Percentiles rank a stretch among this genome's conserved stretches.
Conservation (phyloP, 768 basidiomycete genomes). For the Hydnum rufescens region DNA sequence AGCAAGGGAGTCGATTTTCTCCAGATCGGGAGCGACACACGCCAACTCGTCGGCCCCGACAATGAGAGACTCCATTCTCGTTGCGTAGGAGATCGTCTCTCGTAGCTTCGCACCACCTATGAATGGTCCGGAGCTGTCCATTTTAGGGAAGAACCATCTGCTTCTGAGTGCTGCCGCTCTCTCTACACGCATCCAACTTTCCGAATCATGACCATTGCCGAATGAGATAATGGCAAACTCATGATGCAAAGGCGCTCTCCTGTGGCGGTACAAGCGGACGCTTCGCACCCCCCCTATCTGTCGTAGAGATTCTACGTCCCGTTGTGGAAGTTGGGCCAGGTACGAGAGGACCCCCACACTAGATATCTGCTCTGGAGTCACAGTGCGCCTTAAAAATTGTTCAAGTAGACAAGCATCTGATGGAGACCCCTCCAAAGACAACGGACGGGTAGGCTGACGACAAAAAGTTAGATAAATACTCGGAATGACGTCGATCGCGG, state of each 20-base stretch:
- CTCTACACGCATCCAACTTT: neutral
- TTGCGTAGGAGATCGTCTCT: neutral
- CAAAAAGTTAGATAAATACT: too few species aligned
- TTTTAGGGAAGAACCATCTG: neutral
- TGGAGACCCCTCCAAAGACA: too few species aligned
- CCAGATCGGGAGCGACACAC: neutral
- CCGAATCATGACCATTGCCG: neutral
- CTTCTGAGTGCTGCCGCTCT: neutral
- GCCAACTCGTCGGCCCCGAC: neutral
- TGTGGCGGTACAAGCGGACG: neutral
- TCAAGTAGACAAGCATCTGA: too few species aligned
- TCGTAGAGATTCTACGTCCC: too few species aligned
- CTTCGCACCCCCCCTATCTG: too few species aligned
- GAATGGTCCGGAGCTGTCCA: neutral
- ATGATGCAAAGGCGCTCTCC: neutral
- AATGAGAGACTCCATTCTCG: neutral
- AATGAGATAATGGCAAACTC: neutral
- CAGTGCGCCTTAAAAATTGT: too few species aligned
- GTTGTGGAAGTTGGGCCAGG: too few species aligned
- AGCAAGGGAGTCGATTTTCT: neutral
- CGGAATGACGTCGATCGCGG: too few species aligned
- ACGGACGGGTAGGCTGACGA: too few species aligned
- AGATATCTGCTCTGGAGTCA: too few species aligned
- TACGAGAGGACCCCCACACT: too few species aligned
- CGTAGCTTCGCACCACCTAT: neutral